Conservation (phyloP, 73 alveolate genomes). For the Symbiodinium natans region DNA sequence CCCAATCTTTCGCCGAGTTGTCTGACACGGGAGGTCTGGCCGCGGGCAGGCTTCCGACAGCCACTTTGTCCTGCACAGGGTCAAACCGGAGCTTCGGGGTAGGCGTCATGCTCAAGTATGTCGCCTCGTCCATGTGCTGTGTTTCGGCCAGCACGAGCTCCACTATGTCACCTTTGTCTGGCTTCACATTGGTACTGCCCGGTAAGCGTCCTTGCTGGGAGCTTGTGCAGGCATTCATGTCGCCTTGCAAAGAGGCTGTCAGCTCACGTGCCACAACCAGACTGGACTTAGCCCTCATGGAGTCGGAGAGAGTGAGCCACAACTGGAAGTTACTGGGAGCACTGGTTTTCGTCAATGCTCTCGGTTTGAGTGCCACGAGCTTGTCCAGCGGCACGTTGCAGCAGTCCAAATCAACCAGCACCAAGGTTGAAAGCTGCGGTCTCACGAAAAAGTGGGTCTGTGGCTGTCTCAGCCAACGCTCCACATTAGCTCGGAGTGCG, state of each 20-base stretch:
- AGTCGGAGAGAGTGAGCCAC: not conserved
- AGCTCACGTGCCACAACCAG: not conserved
- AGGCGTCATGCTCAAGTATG: not conserved
- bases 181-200: not conserved
- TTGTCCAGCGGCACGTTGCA: not conserved
- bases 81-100: not conserved
- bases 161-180: conserved; percentile 5
- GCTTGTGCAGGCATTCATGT: not conserved
- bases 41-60: too few species aligned
- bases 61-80: too few species aligned
- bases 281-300: not conserved
- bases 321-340: not conserved
- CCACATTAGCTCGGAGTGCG: too few species aligned
- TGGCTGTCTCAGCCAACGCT: not conserved
- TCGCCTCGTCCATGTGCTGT: conserved; percentile 15
- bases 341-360: not conserved
- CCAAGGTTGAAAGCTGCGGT: not conserved
- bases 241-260: not conserved
- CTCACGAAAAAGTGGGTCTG: not conserved
- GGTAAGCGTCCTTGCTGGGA: not conserved
- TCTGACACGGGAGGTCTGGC: not conserved
- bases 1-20: not conserved
- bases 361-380: not conserved
- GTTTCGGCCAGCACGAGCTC: not conserved
- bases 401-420: conserved; percentile 4